These are phyloP conservation scores for Aschersonia sp. DNA, from an alignment of 2,329 filamentous ascomycete genomes.

Conservation along the genomic window DNA sequence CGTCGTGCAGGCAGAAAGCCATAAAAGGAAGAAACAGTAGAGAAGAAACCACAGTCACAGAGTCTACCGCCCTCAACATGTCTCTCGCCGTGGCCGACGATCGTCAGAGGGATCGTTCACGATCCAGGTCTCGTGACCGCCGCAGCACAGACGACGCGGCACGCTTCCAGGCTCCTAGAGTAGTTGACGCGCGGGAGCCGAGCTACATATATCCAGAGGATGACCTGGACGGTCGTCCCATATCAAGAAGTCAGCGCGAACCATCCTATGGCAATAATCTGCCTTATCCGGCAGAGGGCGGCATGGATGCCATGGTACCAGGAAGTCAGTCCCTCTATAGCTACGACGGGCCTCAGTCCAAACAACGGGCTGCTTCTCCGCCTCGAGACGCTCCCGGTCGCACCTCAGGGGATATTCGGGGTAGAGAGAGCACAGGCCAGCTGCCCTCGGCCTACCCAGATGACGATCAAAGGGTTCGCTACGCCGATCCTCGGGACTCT, in stretches of 20 bases:
- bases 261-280: slow-evolving; percentile 14
- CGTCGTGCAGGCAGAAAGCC: no score
- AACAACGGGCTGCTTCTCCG: slow-evolving; percentile 20
- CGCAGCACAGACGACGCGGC: slow-evolving; percentile 16
- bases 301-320: slow-evolving; percentile 22
- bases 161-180: slow-evolving; percentile 15
- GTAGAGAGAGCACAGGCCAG: slow-evolving; percentile 11
- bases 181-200: slow-evolving; percentile 26
- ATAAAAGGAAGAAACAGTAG: no score
- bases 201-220: slow-evolving; percentile 27
- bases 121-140: slow-evolving; percentile 27
- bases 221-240: slow-evolving; percentile 23
- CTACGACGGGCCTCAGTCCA: slow-evolving; percentile 21
- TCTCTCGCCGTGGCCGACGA: slow-evolving; percentile 34
- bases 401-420: slow-evolving; percentile 16
- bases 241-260: slow-evolving; percentile 15
- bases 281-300: slow-evolving; percentile 24
- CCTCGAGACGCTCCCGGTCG: slow-evolving; percentile 19
- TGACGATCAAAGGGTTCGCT: slow-evolving; percentile 12
- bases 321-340: slow-evolving; percentile 21
- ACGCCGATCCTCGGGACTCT: slow-evolving; percentile 12
- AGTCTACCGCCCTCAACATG: slow-evolving; percentile 20
- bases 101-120: slow-evolving; percentile 29
- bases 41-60: neutral
- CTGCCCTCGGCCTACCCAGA: slow-evolving; percentile 19